These are phyloP conservation scores for Candida chilensis DNA, from an alignment of 805 yeast genomes.

Conservation along the genomic window DNA sequence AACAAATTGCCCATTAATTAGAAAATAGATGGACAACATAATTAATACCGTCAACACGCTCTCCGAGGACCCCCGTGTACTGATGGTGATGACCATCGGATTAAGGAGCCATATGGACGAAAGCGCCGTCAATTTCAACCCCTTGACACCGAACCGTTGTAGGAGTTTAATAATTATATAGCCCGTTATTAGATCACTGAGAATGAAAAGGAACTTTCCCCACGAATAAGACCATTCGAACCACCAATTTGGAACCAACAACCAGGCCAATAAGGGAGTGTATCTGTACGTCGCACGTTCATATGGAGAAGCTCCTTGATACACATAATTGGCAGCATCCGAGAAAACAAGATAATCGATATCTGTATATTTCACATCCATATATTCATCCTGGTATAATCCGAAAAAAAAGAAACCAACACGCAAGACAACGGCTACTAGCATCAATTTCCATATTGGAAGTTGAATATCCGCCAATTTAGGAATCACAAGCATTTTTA, in stretches of 20 bases:
- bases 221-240: conserved; percentile 33
- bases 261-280: conserved; percentile 86
- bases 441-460: conserved; percentile 5
- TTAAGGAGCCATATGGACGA: conserved; percentile 77
- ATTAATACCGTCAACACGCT: conserved; percentile 77
- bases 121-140: conserved; percentile 26
- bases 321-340: conserved; percentile 77
- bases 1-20: conserved; percentile 20
- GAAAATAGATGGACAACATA: conserved; percentile 43
- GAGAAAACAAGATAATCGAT: conserved; percentile 91
- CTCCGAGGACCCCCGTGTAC: conserved; percentile 91
- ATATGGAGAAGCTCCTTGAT: conserved; percentile 61
- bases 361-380: conserved; percentile 85
- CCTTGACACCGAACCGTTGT: conserved; percentile 13
- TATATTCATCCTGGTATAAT: conserved; percentile 71
- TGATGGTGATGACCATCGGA: conserved; percentile 91
- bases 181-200: conserved; percentile 80
- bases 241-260: conserved; percentile 61
- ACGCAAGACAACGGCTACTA: conserved; percentile 25
- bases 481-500: too few relatives aligned
- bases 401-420: conserved; percentile 69
- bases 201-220: conserved; percentile 73
- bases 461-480: too few relatives aligned
- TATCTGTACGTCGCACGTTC: conserved; percentile 83
- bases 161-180: conserved; percentile 38